phyloP scores from a whole-genome alignment of 768 basidiomycete genomes.

The Hydnomerulius pinastri region DNA sequence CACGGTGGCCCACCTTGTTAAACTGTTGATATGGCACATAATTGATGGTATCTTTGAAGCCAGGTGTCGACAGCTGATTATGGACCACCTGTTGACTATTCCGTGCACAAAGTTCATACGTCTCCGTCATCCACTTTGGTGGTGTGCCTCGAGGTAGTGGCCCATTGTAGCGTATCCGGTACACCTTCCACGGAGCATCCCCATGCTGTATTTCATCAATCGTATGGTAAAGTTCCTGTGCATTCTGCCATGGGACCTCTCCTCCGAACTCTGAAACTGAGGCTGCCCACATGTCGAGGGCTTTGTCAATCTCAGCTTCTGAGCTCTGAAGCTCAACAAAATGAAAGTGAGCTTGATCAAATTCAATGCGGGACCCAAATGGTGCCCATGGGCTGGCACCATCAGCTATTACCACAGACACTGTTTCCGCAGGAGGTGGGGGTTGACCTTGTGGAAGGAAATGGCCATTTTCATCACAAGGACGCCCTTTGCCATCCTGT shows the following conservation, averaged over 20 bases:
- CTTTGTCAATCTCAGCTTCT: conserved; percentile 16
- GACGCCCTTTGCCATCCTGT: conserved; percentile 3
- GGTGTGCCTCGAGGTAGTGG: too few species aligned
- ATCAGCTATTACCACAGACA: neutral
- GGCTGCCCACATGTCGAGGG: conserved; percentile 29
- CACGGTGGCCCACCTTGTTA: conserved; percentile 12
- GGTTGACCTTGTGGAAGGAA: neutral
- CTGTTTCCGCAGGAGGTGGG: neutral
- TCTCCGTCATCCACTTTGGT: too few species aligned
- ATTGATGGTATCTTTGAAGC: conserved; percentile 24
- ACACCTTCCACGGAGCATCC: conserved; percentile 23
- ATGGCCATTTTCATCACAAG: conserved; percentile 10
- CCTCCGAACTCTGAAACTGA: conserved; percentile 11
- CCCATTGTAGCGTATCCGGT: conserved; percentile 15
- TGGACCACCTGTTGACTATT: conserved; percentile 26
- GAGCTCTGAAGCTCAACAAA: conserved; percentile 29
- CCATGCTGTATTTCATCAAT: conserved; percentile 28
- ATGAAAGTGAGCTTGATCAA: conserved; percentile 31
- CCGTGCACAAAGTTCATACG: neutral
- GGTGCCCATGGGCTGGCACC: conserved; percentile 26
- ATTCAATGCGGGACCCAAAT: conserved; percentile 25
- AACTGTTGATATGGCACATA: conserved; percentile 27
- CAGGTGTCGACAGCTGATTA: conserved; percentile 23
- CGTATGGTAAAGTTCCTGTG: conserved; percentile 2
- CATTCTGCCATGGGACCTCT: neutral